Evolutionary conservation across 2,329 filamentous ascomycete species (phyloP), one percentile per base, ranked within the genome.

Genomic region (Dactylellina cionopaga): DNA sequence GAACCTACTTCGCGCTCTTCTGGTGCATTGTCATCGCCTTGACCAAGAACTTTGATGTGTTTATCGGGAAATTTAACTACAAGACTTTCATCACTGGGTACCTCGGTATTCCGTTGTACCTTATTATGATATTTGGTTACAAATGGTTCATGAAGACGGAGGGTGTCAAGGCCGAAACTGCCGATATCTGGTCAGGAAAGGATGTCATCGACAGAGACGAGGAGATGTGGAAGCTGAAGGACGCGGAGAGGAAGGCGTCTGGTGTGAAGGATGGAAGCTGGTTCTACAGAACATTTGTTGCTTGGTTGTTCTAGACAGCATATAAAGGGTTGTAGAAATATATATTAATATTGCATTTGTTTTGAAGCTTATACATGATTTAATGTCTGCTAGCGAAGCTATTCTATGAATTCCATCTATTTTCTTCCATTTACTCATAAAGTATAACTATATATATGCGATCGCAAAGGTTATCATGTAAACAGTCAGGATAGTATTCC

Each of bases 11-110:
- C 69, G 89, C 89, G 0, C 83, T 95, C 1, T 82, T 83, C 77
- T 88, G 92, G 81, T 92, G 90, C 81, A 84, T 85, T 77, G 78
- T 95, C 31, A 90, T 95, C 73, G 86, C 89, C 1, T 78, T 96
- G 55, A 94, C 91, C 78, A 96, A 95, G 85, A 93, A 92, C 83
- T 95, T 88, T 80, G 84, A 86, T 63, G 88, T 90, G 69, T 95
- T 95, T 80, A 83, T 87, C 1, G 84, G 83, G 58, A 82, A 83
- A 54, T 91, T 91, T 75, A 86, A 90, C 80, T 90, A 90, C 83
- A 88, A 90, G 83, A 88, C 86, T 77, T 92, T 93, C 80, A 86
- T 93, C 79, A 92, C 89, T 0, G 89, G 89, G 24, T 92, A 92
- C 79, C 82, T 90, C 5, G 90, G 90, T 54, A 92, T 93, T 76